Evolutionary conservation across 257 asterid species (phyloP).

Genomic region (Paraleonurus japonicus): DNA sequence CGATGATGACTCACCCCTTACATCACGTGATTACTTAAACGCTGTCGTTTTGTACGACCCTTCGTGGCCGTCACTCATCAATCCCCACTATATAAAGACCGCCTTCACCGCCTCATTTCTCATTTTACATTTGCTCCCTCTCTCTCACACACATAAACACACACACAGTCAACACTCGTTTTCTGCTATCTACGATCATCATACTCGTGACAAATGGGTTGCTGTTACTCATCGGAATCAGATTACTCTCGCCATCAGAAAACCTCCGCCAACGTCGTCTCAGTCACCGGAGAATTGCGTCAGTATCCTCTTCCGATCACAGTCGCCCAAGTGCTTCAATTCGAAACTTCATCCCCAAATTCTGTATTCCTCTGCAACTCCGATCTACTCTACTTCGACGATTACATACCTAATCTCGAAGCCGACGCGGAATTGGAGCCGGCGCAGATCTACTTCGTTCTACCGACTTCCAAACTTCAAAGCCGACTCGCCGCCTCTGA

Average conservation of each 20-base stretch:
- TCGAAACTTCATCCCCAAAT: slow-evolving; percentile 14
- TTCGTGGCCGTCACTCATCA: not conserved
- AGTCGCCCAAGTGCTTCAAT: slow-evolving; percentile 46
- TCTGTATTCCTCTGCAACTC: slow-evolving; percentile 62
- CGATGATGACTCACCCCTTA: slow-evolving; percentile 25
- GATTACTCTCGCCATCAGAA: slow-evolving; percentile 14
- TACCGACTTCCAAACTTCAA: slow-evolving; percentile 46
- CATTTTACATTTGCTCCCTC: not conserved
- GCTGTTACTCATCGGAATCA: slow-evolving; percentile 27
- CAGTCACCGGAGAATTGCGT: slow-evolving; percentile 50
- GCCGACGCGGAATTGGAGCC: slow-evolving; percentile 39
- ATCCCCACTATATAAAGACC: not conserved
- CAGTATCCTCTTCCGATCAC: slow-evolving; percentile 47
- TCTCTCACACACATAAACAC: not conserved
- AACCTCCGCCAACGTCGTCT: slow-evolving; percentile 47
- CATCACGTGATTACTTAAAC: slow-evolving; percentile 20
- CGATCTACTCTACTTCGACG: slow-evolving; percentile 55
- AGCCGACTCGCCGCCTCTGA: slow-evolving; percentile 59
- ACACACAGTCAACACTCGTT: not conserved
- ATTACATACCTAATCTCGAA: slow-evolving; percentile 45
- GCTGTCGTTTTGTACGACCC: not conserved
- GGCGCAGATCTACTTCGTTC: slow-evolving; percentile 64
- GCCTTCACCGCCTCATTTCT: slow-evolving; percentile 30
- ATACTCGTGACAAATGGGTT: no score
- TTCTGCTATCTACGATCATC: not conserved